phyloP scores from a whole-genome alignment of 768 basidiomycete genomes.

The Chiua virens region DNA sequence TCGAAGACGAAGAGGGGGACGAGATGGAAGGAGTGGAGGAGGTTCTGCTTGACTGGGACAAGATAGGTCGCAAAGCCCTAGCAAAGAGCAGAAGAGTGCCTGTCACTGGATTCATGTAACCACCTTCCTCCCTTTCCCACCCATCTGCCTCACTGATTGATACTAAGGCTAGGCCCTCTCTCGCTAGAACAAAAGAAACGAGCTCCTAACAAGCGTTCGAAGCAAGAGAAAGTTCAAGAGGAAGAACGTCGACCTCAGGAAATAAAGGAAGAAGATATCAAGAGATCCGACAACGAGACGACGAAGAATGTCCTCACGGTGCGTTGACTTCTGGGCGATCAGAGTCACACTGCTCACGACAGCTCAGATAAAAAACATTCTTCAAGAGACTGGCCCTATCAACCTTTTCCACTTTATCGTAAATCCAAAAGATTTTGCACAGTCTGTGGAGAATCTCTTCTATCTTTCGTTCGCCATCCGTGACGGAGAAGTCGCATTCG shows the following conservation, averaged over 20 bases:
- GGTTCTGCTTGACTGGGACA: slow-evolving; percentile 73
- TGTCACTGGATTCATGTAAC: slow-evolving; percentile 84
- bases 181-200: slow-evolving; percentile 85
- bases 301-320: slow-evolving; percentile 81
- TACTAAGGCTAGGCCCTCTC: slow-evolving; percentile 86
- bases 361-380: slow-evolving; percentile 58
- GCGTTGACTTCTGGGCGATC: slow-evolving; percentile 24
- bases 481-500: slow-evolving; percentile 77
- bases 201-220: slow-evolving; percentile 54
- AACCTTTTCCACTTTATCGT: slow-evolving; percentile 88
- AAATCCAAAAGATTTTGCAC: slow-evolving; percentile 88
- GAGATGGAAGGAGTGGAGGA: slow-evolving; percentile 56
- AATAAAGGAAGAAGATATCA: slow-evolving; percentile 79
- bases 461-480: slow-evolving; percentile 91
- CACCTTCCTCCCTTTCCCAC: slow-evolving; percentile 22
- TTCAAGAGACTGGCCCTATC: slow-evolving; percentile 49
- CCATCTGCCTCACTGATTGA: slow-evolving; percentile 13
- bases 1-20: slow-evolving; percentile 45
- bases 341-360: background rate
- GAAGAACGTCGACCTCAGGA: slow-evolving; percentile 75
- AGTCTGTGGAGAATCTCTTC: slow-evolving; percentile 96
- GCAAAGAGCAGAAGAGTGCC: slow-evolving; percentile 79
- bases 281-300: slow-evolving; percentile 84
- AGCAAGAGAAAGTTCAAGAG: slow-evolving; percentile 69
- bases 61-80: slow-evolving; percentile 80